A percentile compares a stretch with the other conserved stretches of the same genome.
Evolutionary conservation across 2,329 filamentous ascomycete genomes (phyloP).

Genomic region (Pseudogymnoascus sp.): DNA sequence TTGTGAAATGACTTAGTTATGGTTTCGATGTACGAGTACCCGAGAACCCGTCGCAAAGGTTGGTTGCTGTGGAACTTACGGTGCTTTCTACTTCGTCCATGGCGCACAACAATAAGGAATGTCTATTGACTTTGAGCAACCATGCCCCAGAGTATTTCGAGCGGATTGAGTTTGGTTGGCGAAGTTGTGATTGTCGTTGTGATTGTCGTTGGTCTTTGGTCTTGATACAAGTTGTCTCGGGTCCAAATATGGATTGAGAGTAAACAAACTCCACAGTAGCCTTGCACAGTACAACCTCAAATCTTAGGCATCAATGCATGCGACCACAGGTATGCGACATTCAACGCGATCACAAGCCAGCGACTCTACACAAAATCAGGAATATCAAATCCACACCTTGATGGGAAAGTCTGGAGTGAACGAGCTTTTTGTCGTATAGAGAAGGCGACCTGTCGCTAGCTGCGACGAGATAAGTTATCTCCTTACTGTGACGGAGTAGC

Average conservation of each 20-base stretch:
- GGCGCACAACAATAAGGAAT: conserved; percentile 6
- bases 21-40: not conserved
- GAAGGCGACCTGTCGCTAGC: conserved; percentile 9
- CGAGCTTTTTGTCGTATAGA: conserved; percentile 6
- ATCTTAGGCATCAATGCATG: not conserved
- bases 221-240: conserved; percentile 5
- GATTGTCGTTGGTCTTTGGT: not conserved
- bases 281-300: not conserved
- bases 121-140: not conserved
- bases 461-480: conserved; percentile 6
- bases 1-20: conserved; percentile 8
- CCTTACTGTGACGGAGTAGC: not conserved
- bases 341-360: not conserved
- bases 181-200: conserved; percentile 4
- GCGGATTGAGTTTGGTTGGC: conserved; percentile 1
- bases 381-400: not conserved
- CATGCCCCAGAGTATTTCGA: not conserved
- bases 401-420: conserved; percentile 4
- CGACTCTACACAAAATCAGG: not conserved
- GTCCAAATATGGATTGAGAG: conserved; percentile 5
- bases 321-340: not conserved
- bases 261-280: conserved; percentile 8
- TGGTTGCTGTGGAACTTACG: conserved; percentile 9
- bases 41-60: not conserved
- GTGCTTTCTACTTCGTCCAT: conserved; percentile 12